Conservation (phyloP, 495 filamentous ascomycete genomes). For the Antarctomyces pellizariae region DNA sequence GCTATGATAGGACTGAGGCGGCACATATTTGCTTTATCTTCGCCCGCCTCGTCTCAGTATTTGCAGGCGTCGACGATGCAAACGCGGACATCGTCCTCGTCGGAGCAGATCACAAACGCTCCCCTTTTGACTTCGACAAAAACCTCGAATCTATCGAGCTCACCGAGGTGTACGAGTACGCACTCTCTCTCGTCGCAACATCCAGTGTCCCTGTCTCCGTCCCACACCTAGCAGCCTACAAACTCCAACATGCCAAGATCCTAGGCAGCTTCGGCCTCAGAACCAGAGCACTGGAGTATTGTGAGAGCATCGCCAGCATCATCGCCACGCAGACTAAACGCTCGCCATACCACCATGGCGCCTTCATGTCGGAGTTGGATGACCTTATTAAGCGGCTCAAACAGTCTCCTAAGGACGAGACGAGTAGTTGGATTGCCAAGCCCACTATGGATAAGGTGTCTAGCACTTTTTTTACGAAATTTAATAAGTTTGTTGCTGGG, state of each 20-base stretch:
- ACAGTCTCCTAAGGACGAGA: conserved; percentile 55
- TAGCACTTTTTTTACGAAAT: conserved; percentile 62
- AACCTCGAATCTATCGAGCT: conserved; percentile 71
- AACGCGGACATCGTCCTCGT: conserved; percentile 58
- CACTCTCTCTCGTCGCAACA: conserved; percentile 35
- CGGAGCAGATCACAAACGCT: conserved; percentile 51
- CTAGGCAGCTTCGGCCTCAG: conserved; percentile 66
- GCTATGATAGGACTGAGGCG: conserved; percentile 74
- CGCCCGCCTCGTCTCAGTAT: conserved; percentile 30
- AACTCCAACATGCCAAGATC: conserved; percentile 61
- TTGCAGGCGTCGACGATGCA: conserved; percentile 69
- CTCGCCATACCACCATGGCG: conserved; percentile 60
- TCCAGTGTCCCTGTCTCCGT: conserved; percentile 28
- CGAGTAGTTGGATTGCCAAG: conserved; percentile 60
- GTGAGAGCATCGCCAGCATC: conserved; percentile 57
- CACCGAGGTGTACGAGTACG: conserved; percentile 85
- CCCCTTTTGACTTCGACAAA: conserved; percentile 38
- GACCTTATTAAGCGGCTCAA: conserved; percentile 62
- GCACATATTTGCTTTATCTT: conserved; percentile 67
- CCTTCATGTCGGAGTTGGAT: conserved; percentile 51
- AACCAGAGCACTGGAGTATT: conserved; percentile 73
- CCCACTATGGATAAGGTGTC: conserved; percentile 90
- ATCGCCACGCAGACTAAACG: conserved; percentile 63
- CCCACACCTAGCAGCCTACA: conserved; percentile 75
- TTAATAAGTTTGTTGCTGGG: conserved; percentile 86